phyloP scores from a whole-genome alignment of 257 asterid species.

The Vinca minor region DNA sequence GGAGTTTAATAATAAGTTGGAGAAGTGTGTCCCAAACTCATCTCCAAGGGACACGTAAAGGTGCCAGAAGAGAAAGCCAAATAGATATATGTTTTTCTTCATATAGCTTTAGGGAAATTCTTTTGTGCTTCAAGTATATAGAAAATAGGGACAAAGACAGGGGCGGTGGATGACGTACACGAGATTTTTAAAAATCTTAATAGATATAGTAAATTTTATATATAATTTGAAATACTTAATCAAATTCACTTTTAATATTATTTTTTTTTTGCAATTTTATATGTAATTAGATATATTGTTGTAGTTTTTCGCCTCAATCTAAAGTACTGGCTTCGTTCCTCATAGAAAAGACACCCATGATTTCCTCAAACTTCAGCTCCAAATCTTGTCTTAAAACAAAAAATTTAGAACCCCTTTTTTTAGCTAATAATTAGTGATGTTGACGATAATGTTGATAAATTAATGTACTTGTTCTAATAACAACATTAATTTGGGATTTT shows the following conservation, averaged over 20 bases:
- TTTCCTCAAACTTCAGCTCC: slow-evolving; percentile 39
- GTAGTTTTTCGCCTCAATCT: no score
- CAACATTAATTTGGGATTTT: slow-evolving; percentile 10
- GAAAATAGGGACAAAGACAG: no score
- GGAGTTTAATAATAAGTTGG: slow-evolving; percentile 32
- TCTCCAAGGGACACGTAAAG: slow-evolving; percentile 42
- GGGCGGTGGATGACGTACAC: no score
- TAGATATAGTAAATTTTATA: no score
- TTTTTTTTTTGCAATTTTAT: no score
- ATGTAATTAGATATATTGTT: no score
- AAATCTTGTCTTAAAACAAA: slow-evolving; percentile 8
- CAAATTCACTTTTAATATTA: no score
- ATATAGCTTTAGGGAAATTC: slow-evolving; percentile 21
- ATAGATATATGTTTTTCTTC: slow-evolving; percentile 23
- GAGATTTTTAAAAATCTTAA: no score
- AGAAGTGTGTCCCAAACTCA: slow-evolving; percentile 42
- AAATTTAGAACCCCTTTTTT: slow-evolving; percentile 15
- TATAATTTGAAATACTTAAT: no score
- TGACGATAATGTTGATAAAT: slow-evolving; percentile 32
- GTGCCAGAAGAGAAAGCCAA: slow-evolving; percentile 34
- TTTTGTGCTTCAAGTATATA: slow-evolving; percentile 23
- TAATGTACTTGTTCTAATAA: slow-evolving; percentile 4
- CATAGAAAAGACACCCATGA: slow-evolving; percentile 48
- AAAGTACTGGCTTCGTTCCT: no score
- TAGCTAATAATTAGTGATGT: slow-evolving; percentile 36